Base-by-base conservation (phyloP, 2,329 filamentous ascomycete genomes). In the Bretziella fagacearum region DNA sequence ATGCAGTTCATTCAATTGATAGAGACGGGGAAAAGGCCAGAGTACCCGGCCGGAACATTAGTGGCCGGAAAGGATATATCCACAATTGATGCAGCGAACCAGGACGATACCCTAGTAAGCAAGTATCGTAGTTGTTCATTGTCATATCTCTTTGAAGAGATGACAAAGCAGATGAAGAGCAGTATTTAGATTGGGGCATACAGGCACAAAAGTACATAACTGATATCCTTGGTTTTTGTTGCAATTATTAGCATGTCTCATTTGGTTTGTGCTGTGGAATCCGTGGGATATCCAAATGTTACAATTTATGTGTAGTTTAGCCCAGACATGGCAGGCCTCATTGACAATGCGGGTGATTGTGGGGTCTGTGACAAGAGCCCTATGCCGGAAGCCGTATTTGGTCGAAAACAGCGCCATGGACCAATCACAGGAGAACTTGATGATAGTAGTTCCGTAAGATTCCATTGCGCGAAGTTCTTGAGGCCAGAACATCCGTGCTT, bases 1-100 rank as follows among this genome's bases (percentile, higher is more conserved):
- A 84, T 86, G 17, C 84, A 87, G 56, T 95, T 96, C 59, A 82
- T 91, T 40, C 73, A 81, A 54, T 63, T 98, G 57, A 76, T 98
- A 35, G 89, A 96, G 61, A 84, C 84, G 51, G 73, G 69, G 11
- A 65, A 60, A 50, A 62, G 66, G 52, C 83, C 82, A 11, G 65
- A 66, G 13, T 86, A 87, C 58, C 81, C 81, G 0, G 65, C 71
- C 49, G 81, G 82, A 1, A 85, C 80, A 1, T 56, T 68, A 25
- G 63, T 82, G 23, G 66, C 73, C 51, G 77, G 77, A 1, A 61
- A 67, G 49, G 69, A 76, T 49, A 64, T 78, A 27, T 67, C 46
- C 56, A 57, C 43, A 52, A 52, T 4, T 6, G 27, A 41, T 18
- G 18, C 8, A 17, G 22, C 25, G 2, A 22, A 29, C 2, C 32